phyloP scores from a whole-genome alignment of 176 grass and related monocot species.

The Tillandsia fasciculata region DNA sequence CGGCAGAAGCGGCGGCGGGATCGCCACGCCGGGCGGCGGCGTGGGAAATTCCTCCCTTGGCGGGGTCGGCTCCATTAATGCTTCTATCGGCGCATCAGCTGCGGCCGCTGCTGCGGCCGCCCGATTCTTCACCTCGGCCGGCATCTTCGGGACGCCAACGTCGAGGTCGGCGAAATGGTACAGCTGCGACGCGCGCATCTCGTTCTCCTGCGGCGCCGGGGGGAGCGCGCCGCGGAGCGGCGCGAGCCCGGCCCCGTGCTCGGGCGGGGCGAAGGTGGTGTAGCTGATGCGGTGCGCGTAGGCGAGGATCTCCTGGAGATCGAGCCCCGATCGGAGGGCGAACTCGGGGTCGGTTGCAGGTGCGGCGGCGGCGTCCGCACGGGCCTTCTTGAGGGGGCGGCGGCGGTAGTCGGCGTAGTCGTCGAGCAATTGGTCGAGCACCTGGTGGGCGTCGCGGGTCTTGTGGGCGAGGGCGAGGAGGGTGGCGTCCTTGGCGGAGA shows the following conservation, averaged over 20 bases:
- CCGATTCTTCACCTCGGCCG: conserved; percentile 46
- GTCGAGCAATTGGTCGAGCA: conserved; percentile 86
- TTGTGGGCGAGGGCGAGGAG: conserved; percentile 79
- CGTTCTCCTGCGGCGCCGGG: conserved; percentile 77
- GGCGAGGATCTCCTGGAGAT: conserved; percentile 62
- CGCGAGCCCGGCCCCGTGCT: conserved; percentile 74
- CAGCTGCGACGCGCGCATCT: conserved; percentile 79
- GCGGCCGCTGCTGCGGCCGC: not conserved
- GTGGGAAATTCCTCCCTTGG: conserved; percentile 34
- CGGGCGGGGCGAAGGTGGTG: conserved; percentile 88
- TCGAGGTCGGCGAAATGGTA: conserved; percentile 76
- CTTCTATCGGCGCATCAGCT: conserved; percentile 17
- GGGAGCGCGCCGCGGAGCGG: conserved; percentile 65
- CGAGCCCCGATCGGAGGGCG: conserved; percentile 57
- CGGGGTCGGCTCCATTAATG: conserved; percentile 46
- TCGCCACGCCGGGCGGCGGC: not conserved
- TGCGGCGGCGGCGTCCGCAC: conserved; percentile 3
- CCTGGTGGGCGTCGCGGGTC: conserved; percentile 74
- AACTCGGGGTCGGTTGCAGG: conserved; percentile 24
- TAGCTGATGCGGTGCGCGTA: conserved; percentile 91
- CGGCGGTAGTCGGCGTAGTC: conserved; percentile 82
- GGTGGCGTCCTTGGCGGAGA: conserved; percentile 49
- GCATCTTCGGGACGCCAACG: conserved; percentile 74
- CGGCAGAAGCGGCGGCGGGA: conserved; percentile 31
- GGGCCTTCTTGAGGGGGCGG: conserved; percentile 46